Evolutionary conservation across 768 basidiomycete species (phyloP).

Genomic region (Omphalotus guepiniiformis): DNA sequence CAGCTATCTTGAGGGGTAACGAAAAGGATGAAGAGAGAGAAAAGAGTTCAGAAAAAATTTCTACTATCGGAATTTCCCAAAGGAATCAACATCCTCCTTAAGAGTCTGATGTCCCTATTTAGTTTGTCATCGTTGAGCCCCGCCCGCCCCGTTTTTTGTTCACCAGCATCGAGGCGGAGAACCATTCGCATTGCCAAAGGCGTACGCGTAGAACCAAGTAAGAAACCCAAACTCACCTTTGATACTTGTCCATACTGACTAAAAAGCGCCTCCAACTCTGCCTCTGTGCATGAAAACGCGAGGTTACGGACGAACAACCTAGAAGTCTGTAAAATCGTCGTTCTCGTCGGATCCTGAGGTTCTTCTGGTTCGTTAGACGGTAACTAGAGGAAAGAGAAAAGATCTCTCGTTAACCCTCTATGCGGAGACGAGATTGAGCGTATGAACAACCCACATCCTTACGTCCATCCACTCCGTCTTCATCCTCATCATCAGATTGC

Average conservation of each 20-base stretch:
- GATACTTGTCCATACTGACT: constrained; percentile 63
- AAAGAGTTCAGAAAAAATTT: constrained; percentile 36
- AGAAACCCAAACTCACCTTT: constrained; percentile 62
- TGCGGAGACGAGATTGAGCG: not conserved
- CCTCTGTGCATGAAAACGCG: constrained; percentile 76
- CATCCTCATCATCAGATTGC: constrained; percentile 58
- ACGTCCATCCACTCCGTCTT: constrained; percentile 9
- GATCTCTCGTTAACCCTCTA: not conserved
- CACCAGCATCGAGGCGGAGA: constrained; percentile 31
- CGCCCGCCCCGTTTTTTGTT: no score
- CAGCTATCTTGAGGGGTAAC: not conserved
- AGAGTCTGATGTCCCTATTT: constrained; percentile 67
- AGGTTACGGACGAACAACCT: constrained; percentile 94
- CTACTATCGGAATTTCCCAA: constrained; percentile 63
- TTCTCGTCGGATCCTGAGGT: constrained; percentile 32
- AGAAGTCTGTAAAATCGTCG: constrained; percentile 66
- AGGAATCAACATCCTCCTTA: constrained; percentile 56
- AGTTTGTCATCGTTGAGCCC: constrained; percentile 48
- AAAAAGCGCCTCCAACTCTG: constrained; percentile 66
- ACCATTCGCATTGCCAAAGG: no score
- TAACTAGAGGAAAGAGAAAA: not conserved
- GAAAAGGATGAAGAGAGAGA: constrained; percentile 24
- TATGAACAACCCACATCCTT: not conserved
- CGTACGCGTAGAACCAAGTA: no score
- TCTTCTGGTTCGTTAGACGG: not conserved